These are phyloP conservation scores for Dunaliella primolecta DNA, from an alignment of 139 green algal genomes.

Conservation along the genomic window DNA sequence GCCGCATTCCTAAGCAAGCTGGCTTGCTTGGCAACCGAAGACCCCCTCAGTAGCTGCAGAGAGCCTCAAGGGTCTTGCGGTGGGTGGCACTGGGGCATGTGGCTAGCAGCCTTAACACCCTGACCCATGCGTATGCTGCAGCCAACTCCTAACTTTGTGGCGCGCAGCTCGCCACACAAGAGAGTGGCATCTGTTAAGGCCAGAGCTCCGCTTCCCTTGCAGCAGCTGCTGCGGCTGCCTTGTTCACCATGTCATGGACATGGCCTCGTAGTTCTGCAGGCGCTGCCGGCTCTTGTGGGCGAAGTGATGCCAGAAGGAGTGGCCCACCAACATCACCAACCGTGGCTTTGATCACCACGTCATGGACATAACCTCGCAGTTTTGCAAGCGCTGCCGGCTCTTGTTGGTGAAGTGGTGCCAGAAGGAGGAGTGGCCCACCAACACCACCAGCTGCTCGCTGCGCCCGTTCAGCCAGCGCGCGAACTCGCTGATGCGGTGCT, in stretches of 20 bases:
- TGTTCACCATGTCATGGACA: constrained; percentile 10
- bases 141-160: no score
- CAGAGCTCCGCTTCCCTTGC: no score
- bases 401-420: constrained; percentile 20
- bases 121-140: no score
- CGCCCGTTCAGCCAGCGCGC: constrained; percentile 3
- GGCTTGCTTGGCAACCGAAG: no score
- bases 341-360: not conserved
- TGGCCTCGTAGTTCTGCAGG: constrained; percentile 2
- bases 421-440: constrained; percentile 30
- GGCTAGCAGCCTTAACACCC: no score
- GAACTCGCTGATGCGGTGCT: constrained; percentile 11
- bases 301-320: constrained; percentile 21
- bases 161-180: no score
- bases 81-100: no score
- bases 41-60: no score
- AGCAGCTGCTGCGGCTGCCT: no score
- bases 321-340: constrained; percentile 18
- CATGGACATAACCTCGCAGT: constrained; percentile 15
- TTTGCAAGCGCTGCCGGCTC: not conserved
- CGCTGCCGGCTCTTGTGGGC: not conserved
- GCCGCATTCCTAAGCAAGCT: no score
- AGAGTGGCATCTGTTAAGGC: no score
- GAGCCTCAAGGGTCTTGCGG: no score
- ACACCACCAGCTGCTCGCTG: constrained; percentile 19